These are phyloP conservation scores for Rhizophagus prolifer DNA, from an alignment of 192 early-diverging fungal genomes.

Conservation along the genomic window DNA sequence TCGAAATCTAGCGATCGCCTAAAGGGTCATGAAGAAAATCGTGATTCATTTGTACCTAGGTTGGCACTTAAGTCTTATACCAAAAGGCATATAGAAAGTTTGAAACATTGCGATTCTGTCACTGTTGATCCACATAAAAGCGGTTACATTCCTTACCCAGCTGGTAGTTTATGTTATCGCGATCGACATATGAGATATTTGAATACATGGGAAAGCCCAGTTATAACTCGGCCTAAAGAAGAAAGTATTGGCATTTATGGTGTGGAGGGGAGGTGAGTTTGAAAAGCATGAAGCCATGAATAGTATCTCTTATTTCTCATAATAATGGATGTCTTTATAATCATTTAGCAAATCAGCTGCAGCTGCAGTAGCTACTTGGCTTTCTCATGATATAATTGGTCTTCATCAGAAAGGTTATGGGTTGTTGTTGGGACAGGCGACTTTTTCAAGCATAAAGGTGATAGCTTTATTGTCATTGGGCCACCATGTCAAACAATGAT, in stretches of 20 bases:
- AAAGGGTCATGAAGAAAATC: not conserved
- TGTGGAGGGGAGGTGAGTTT: constrained; percentile 2
- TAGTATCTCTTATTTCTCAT: not conserved
- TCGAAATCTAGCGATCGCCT: not conserved
- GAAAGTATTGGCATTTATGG: constrained; percentile 1
- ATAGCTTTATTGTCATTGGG: constrained; percentile 13
- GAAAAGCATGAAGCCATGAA: not conserved
- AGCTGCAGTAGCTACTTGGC: not conserved
- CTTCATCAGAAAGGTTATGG: constrained; percentile 14
- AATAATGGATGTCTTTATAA: not conserved
- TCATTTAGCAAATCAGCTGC: not conserved
- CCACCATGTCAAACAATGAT: not conserved
- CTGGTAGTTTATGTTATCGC: not conserved
- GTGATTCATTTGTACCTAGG: not conserved
- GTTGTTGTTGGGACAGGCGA: not conserved
- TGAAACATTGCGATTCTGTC: not conserved
- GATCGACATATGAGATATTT: constrained; percentile 6
- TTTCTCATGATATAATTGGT: constrained; percentile 2
- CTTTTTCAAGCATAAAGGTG: not conserved
- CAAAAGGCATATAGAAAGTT: not conserved
- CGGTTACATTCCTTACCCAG: not conserved
- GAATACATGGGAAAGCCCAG: not conserved
- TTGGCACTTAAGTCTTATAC: not conserved
- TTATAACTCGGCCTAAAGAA: not conserved
- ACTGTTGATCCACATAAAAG: constrained; percentile 3